These are phyloP conservation scores for Aspergillus neoniger DNA, from an alignment of 2,329 filamentous ascomycete genomes.

Conservation along the genomic window DNA sequence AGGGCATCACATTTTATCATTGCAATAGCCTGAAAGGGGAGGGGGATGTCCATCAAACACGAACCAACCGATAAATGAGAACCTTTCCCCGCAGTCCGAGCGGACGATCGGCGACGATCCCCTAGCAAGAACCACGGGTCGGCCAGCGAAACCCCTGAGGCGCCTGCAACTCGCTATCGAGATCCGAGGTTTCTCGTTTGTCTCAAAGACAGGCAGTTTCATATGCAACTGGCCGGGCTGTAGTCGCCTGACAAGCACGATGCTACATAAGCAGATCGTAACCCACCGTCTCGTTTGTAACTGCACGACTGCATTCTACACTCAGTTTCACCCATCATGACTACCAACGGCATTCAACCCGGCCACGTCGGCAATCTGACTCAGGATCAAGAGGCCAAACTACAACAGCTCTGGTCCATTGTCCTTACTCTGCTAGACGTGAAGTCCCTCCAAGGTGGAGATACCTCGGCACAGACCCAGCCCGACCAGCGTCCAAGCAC, in stretches of 20 bases:
- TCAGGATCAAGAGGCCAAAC: constrained; percentile 78
- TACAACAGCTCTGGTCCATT: constrained; percentile 80
- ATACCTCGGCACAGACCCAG: constrained; percentile 48
- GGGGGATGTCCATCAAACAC: background rate
- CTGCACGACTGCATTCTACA: background rate
- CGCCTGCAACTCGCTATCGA: constrained; percentile 1
- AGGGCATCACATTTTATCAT: background rate
- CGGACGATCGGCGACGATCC: background rate
- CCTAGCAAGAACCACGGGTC: background rate
- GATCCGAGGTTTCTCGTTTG: constrained; percentile 25
- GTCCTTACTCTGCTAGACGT: constrained; percentile 57
- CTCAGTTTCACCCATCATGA: constrained; percentile 12
- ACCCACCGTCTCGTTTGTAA: background rate
- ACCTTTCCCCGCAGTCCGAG: background rate
- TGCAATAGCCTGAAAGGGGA: background rate
- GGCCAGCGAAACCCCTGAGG: background rate
- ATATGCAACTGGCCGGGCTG: constrained; percentile 15
- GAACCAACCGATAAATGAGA: background rate
- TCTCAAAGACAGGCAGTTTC: constrained; percentile 15
- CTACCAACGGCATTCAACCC: constrained; percentile 11
- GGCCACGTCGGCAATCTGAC: constrained; percentile 85
- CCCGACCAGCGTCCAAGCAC: background rate
- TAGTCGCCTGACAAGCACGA: background rate
- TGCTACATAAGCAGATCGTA: background rate
- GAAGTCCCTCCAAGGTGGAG: constrained; percentile 65